These are phyloP conservation scores for Neonothopanus nambi DNA, from an alignment of 1,284 basidiomycete species.

Conservation along the genomic window DNA sequence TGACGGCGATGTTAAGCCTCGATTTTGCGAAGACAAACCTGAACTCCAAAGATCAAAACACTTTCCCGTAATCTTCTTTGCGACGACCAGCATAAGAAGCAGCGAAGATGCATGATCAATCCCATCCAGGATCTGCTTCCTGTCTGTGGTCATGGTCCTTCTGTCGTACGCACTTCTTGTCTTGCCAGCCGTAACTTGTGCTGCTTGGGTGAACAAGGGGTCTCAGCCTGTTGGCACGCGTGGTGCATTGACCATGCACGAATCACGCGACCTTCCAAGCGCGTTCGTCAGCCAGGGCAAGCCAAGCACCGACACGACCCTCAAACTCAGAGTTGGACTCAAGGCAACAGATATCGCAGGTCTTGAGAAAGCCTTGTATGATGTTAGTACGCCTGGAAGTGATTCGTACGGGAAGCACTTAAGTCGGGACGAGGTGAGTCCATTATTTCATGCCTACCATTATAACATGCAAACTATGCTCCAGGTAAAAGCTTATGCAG, in stretches of 20 bases:
- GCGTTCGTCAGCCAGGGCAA: constrained; percentile 1
- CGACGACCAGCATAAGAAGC: no score
- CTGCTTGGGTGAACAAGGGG: background rate
- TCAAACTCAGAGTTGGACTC: constrained; percentile 23
- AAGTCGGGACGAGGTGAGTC: constrained; percentile 16
- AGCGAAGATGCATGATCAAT: no score
- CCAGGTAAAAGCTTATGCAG: constrained; percentile 11
- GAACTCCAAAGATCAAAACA: no score
- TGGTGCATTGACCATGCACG: background rate
- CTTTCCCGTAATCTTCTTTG: no score
- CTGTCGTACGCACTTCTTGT: background rate
- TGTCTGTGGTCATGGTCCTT: constrained; percentile 1
- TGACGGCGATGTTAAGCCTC: no score
- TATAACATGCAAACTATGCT: background rate
- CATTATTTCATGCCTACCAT: background rate
- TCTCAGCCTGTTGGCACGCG: no score
- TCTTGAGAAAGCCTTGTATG: constrained; percentile 20
- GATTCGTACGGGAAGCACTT: constrained; percentile 23
- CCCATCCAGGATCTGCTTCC: background rate
- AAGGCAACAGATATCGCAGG: constrained; percentile 20
- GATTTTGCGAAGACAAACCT: no score
- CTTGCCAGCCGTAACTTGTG: background rate
- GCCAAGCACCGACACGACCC: constrained; percentile 1
- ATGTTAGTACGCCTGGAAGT: constrained; percentile 21
- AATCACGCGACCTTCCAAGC: background rate